Evolutionary conservation across 2,329 filamentous ascomycete species (phyloP).

Genomic region (Colletotrichum gloeosporioides): DNA sequence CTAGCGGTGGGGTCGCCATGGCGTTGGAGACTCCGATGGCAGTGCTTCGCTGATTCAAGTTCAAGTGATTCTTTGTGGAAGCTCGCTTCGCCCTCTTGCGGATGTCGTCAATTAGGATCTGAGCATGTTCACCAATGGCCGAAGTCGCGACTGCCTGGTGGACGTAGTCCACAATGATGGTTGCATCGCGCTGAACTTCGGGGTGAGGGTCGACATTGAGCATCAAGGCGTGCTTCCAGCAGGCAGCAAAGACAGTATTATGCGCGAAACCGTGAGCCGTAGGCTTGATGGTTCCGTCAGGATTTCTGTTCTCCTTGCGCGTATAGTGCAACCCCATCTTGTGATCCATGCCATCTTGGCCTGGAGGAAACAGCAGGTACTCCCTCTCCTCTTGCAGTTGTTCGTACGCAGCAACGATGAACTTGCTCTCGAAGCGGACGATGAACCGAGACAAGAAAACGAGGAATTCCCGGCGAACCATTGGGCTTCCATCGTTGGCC

Average conservation of each 20-base stretch:
- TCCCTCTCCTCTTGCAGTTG: conserved; percentile 85
- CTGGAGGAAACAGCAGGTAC: conserved; percentile 62
- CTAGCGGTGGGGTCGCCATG: conserved; percentile 46
- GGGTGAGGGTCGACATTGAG: conserved; percentile 94
- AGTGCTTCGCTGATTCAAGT: conserved; percentile 48
- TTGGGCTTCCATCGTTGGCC: conserved; percentile 90
- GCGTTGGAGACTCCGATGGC: conserved; percentile 40
- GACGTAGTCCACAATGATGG: conserved; percentile 84
- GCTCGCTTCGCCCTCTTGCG: conserved; percentile 54
- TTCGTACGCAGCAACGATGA: conserved; percentile 90
- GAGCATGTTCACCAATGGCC: conserved; percentile 72
- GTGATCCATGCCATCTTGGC: conserved; percentile 61
- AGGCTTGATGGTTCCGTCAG: conserved; percentile 63
- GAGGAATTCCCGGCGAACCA: conserved; percentile 91
- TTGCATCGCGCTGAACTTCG: conserved; percentile 86
- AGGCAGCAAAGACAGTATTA: conserved; percentile 89
- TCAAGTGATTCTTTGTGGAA: conserved; percentile 48
- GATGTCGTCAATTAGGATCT: conserved; percentile 78
- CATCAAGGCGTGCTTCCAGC: conserved; percentile 93
- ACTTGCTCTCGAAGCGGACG: conserved; percentile 88
- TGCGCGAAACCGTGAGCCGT: conserved; percentile 70
- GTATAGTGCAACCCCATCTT: conserved; percentile 70
- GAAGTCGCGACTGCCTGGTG: conserved; percentile 81
- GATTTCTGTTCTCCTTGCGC: conserved; percentile 58
- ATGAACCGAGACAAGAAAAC: conserved; percentile 95